These are phyloP conservation scores for Ilyonectria destructans DNA, from an alignment of 2,329 filamentous ascomycete species.

Conservation along the genomic window DNA sequence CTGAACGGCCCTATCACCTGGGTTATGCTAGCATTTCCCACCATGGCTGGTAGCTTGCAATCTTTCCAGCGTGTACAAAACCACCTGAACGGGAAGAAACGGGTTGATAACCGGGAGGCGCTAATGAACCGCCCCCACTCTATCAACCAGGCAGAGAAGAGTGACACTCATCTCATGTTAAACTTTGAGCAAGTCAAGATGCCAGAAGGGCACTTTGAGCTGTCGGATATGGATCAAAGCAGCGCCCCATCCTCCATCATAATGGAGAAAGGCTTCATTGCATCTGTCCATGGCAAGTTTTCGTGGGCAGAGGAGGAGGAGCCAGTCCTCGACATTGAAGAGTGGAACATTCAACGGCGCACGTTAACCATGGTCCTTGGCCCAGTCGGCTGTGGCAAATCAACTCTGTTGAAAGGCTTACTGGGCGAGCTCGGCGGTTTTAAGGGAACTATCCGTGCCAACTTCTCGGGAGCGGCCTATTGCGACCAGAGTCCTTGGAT, in stretches of 20 bases:
- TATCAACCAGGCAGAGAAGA: conserved; percentile 11
- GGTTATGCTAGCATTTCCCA: conserved; percentile 43
- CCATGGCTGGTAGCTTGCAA: conserved; percentile 34
- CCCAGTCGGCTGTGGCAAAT: conserved; percentile 63
- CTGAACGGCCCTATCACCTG: conserved; percentile 41
- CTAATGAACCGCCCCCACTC: conserved; percentile 7
- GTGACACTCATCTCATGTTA: conserved; percentile 8
- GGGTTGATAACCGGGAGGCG: conserved; percentile 33
- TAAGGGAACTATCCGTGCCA: conserved; percentile 48
- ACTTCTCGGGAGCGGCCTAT: conserved; percentile 54
- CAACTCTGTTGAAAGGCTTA: conserved; percentile 57
- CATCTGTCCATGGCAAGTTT: conserved; percentile 17
- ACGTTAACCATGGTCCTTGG: conserved; percentile 58
- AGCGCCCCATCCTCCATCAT: not conserved
- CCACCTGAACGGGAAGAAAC: conserved; percentile 43
- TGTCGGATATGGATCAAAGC: conserved; percentile 17
- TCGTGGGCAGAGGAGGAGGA: conserved; percentile 12
- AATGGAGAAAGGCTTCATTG: conserved; percentile 10
- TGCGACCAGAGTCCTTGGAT: conserved; percentile 64
- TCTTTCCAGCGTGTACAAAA: conserved; percentile 49
- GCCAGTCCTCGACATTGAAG: conserved; percentile 20
- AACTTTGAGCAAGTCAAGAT: not conserved
- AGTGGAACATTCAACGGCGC: conserved; percentile 22
- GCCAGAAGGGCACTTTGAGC: conserved; percentile 11
- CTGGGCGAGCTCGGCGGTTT: conserved; percentile 54